Evolutionary conservation across 106 monocot species (phyloP).

Genomic region (Chionographis japonica): DNA sequence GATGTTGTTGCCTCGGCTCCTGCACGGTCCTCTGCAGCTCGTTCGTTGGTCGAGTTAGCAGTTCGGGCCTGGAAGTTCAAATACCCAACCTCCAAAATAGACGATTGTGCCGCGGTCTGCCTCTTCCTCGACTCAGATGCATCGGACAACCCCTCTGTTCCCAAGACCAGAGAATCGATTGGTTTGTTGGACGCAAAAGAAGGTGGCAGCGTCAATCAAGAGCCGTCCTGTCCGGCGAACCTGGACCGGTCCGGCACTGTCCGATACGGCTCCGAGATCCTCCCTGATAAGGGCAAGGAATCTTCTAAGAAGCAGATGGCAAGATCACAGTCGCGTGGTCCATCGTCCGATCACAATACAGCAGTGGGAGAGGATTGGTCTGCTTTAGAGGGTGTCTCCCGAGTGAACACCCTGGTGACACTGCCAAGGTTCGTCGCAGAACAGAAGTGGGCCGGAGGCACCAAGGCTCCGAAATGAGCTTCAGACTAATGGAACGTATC

Average conservation of each 20-base stretch:
- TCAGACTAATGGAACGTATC: not conserved
- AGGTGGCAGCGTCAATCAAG: not conserved
- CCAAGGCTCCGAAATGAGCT: constrained; percentile 10
- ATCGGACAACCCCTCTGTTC: not conserved
- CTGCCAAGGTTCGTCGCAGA: constrained; percentile 33
- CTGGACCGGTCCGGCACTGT: constrained; percentile 12
- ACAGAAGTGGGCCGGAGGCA: constrained; percentile 1
- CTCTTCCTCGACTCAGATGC: constrained; percentile 42
- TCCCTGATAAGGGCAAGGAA: constrained; percentile 12
- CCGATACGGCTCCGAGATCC: not conserved
- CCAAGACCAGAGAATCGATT: not conserved
- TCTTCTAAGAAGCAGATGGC: not conserved
- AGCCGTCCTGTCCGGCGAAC: not conserved
- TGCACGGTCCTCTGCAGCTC: constrained; percentile 40
- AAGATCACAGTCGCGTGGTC: not conserved
- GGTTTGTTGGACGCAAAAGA: not conserved
- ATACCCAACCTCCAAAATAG: constrained; percentile 51
- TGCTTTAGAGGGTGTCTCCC: constrained; percentile 44
- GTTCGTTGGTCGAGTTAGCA: constrained; percentile 45
- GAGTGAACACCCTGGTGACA: constrained; percentile 47
- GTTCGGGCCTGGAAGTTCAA: constrained; percentile 41
- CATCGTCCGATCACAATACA: not conserved
- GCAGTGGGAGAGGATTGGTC: constrained; percentile 33
- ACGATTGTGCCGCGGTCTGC: constrained; percentile 73
- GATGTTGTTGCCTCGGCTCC: constrained; percentile 46